These are phyloP conservation scores for Sphaerostilbella broomeana DNA, from an alignment of 2,329 filamentous ascomycete genomes.

Conservation along the genomic window DNA sequence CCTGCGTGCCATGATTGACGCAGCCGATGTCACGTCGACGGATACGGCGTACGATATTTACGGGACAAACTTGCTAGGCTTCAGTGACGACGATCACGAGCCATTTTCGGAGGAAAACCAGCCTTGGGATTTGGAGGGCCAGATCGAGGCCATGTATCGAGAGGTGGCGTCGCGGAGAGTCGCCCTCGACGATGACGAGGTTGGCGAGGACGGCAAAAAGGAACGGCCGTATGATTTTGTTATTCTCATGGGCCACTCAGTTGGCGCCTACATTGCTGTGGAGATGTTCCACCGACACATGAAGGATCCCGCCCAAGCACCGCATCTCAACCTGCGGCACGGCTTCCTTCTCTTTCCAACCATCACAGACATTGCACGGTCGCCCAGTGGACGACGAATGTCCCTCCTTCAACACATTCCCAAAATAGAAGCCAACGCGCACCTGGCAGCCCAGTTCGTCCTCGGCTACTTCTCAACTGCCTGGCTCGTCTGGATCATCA, in stretches of 20 bases:
- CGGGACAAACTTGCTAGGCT: conserved; percentile 53
- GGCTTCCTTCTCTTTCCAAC: conserved; percentile 69
- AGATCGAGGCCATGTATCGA: conserved; percentile 41
- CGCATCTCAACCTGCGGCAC: conserved; percentile 37
- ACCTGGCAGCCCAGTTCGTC: conserved; percentile 35
- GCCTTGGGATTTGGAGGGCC: conserved; percentile 48
- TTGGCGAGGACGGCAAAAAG: conserved; percentile 21
- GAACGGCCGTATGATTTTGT: conserved; percentile 47
- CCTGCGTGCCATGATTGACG: conserved; percentile 48
- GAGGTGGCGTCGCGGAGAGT: conserved; percentile 29
- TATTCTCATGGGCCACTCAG: conserved; percentile 66
- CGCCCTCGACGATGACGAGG: conserved; percentile 11
- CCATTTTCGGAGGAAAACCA: conserved; percentile 35
- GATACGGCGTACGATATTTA: conserved; percentile 45
- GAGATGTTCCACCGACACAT: conserved; percentile 57
- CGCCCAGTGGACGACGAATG: conserved; percentile 48
- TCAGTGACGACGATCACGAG: conserved; percentile 46
- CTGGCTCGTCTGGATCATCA: conserved; percentile 38
- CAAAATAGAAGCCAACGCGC: conserved; percentile 35
- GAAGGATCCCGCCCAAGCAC: conserved; percentile 26
- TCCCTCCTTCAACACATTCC: conserved; percentile 35
- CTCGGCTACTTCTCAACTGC: conserved; percentile 36
- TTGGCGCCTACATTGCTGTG: conserved; percentile 65
- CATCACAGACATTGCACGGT: conserved; percentile 61
- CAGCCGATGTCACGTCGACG: conserved; percentile 24